Conservation (phyloP, 2,329 filamentous ascomycete genomes). For the Diaporthe eres region DNA sequence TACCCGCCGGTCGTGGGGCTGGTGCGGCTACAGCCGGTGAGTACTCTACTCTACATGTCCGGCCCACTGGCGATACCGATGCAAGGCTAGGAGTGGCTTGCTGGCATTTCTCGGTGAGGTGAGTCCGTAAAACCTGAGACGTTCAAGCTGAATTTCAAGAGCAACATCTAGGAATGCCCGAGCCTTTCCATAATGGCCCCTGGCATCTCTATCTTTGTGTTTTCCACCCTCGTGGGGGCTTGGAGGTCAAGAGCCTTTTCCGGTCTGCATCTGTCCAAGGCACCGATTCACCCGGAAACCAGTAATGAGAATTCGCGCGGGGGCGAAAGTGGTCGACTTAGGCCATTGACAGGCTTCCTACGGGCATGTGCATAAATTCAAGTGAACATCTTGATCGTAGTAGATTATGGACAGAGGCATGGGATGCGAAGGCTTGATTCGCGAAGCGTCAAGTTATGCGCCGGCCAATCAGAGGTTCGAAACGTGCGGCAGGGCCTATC, state of each 20-base stretch:
- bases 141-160: neutral
- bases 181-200: too few relatives aligned
- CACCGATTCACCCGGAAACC: neutral
- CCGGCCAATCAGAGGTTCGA: conserved; percentile 9
- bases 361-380: too few relatives aligned
- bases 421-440: neutral
- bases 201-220: neutral
- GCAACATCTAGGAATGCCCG: too few relatives aligned
- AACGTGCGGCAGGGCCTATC: neutral
- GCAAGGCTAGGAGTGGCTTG: neutral
- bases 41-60: too few relatives aligned
- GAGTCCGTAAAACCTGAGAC: neutral
- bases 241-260: too few relatives aligned
- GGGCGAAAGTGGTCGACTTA: neutral
- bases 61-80: neutral
- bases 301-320: neutral
- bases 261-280: neutral
- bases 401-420: too few relatives aligned
- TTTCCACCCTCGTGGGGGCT: too few relatives aligned
- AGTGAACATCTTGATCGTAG: neutral
- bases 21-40: neutral
- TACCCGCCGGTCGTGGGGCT: neutral
- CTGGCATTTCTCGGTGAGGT: neutral
- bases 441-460: neutral
- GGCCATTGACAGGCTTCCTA: neutral